Conservation (phyloP, 2,329 filamentous ascomycete species). For the Sclerotinia spermophila region DNA sequence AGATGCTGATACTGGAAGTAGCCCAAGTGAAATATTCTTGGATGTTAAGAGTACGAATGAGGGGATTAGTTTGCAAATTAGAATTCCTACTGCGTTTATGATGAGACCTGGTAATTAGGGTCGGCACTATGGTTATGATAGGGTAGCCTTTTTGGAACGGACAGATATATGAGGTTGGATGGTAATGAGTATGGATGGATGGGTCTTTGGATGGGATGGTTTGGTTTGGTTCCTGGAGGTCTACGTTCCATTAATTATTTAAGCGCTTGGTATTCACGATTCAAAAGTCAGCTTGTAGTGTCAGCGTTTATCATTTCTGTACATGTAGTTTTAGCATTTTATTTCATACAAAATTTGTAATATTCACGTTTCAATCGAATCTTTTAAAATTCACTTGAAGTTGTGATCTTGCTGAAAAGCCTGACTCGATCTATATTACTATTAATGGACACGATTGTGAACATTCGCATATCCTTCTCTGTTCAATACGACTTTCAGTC, state of each 20-base stretch:
- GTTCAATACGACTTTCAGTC: background rate
- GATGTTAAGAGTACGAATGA: conserved; percentile 20
- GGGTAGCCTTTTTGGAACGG: conserved; percentile 48
- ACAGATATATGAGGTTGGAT: conserved; percentile 54
- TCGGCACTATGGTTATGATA: background rate
- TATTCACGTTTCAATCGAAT: background rate
- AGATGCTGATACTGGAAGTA: background rate
- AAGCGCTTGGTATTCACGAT: background rate
- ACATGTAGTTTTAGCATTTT: background rate
- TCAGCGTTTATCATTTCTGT: background rate
- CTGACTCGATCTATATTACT: too few species aligned
- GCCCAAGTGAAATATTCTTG: conserved; percentile 20
- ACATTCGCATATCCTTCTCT: background rate
- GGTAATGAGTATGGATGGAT: background rate
- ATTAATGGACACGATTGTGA: background rate
- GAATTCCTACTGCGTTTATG: conserved; percentile 19
- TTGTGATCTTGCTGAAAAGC: background rate
- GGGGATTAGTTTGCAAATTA: conserved; percentile 18
- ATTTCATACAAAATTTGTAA: background rate
- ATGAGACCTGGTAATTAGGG: background rate
- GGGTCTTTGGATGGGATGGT: background rate
- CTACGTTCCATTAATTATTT: background rate
- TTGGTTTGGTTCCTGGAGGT: background rate
- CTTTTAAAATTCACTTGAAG: too few species aligned
- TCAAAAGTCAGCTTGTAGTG: background rate